phyloP scores from a whole-genome alignment of 1,284 basidiomycete genomes.

The Trichosporon inkin region DNA sequence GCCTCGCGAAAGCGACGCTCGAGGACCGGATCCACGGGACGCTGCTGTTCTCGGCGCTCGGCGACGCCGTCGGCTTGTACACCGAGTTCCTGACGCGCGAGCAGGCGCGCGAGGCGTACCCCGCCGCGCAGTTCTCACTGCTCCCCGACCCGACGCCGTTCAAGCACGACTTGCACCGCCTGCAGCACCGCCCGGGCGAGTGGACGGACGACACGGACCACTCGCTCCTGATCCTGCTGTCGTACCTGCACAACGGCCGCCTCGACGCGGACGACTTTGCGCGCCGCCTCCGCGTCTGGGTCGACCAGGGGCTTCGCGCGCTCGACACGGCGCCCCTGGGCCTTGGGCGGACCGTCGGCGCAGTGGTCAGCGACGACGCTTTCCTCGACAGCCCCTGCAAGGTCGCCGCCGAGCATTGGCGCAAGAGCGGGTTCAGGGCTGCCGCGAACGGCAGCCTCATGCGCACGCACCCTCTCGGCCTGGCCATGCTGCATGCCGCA shows the following conservation, averaged over 20 bases:
- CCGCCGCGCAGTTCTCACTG: conserved; percentile 6
- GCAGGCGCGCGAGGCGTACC: conserved; percentile 9
- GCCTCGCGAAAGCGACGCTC: conserved; percentile 5
- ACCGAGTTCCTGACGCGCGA: conserved; percentile 18
- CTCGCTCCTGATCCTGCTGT: conserved; percentile 17
- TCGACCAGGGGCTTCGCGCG: conserved; percentile 16
- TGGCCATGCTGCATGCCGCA: not conserved
- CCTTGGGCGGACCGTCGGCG: conserved; percentile 17
- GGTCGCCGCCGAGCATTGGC: conserved; percentile 11
- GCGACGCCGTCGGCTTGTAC: conserved; percentile 22
- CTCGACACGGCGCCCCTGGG: conserved; percentile 19
- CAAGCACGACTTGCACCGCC: conserved; percentile 20
- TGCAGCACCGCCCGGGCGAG: conserved; percentile 16
- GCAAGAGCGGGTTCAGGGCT: not conserved
- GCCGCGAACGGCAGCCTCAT: conserved; percentile 21
- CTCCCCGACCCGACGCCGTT: conserved; percentile 14
- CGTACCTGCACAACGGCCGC: conserved; percentile 14
- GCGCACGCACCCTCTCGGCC: conserved; percentile 21
- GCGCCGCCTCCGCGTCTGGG: conserved; percentile 13
- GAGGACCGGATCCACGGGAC: conserved; percentile 16
- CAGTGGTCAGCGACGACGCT: conserved; percentile 6
- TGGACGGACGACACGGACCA: conserved; percentile 27
- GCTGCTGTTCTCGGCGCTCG: conserved; percentile 17
- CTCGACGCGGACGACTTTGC: conserved; percentile 9
- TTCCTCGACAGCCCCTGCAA: conserved; percentile 12